Evolutionary conservation across 768 basidiomycete genomes (phyloP).

Genomic region (Suillus clintonianus): DNA sequence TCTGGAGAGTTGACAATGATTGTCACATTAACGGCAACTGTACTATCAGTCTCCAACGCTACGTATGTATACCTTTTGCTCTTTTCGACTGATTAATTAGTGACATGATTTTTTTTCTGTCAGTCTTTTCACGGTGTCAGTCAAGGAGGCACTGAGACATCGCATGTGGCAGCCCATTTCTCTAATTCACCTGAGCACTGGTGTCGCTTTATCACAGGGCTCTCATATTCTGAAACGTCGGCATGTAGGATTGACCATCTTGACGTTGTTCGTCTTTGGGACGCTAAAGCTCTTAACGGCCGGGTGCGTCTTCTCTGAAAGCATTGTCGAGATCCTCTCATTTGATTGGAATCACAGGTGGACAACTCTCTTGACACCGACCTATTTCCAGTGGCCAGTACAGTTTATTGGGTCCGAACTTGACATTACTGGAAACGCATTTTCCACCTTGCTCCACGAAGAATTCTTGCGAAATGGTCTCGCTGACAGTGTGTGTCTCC

Average conservation of each 20-base stretch:
- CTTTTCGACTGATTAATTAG: neutral
- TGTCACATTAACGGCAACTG: conserved; percentile 4
- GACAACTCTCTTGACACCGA: conserved; percentile 14
- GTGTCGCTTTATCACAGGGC: conserved; percentile 7
- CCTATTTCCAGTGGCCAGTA: neutral
- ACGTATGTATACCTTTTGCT: neutral
- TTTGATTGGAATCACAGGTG: conserved; percentile 4
- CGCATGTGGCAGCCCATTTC: conserved; percentile 12
- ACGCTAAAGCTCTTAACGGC: conserved; percentile 7
- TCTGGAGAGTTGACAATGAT: conserved; percentile 6
- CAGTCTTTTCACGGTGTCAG: conserved; percentile 4
- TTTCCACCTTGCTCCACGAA: neutral
- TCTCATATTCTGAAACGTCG: neutral
- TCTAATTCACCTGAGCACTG: neutral
- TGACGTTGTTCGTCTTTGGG: conserved; percentile 3
- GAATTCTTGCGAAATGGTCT: neutral
- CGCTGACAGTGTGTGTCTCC: neutral
- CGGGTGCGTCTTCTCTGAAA: neutral
- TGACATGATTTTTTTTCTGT: neutral
- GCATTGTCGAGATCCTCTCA: neutral
- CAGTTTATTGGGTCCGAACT: conserved; percentile 6
- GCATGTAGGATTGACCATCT: neutral
- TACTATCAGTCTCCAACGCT: neutral
- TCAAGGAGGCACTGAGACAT: conserved; percentile 13
- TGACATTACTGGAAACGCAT: conserved; percentile 5